Percentiles rank a stretch among this genome's conserved stretches.
Conservation (phyloP, 176 grass and related monocot genomes). For the Dendrocalamus sinicus region DNA sequence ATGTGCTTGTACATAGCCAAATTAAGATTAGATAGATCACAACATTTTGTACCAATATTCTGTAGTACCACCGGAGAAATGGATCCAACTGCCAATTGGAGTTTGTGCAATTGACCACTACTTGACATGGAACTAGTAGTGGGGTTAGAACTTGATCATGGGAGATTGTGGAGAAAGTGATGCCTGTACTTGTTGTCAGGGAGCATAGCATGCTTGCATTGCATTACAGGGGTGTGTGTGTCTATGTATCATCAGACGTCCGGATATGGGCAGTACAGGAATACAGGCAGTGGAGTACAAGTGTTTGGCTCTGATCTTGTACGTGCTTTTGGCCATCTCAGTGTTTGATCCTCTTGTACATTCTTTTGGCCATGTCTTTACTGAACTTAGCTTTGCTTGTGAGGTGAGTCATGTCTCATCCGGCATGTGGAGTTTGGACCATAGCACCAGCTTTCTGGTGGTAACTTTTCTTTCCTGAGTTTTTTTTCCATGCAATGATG, state of each 20-base stretch:
- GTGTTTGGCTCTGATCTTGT: slow-evolving; percentile 5
- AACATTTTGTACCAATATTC: slow-evolving; percentile 3
- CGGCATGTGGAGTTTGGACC: neutral
- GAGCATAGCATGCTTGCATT: neutral
- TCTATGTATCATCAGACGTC: neutral
- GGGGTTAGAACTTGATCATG: slow-evolving; percentile 9
- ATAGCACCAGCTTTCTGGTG: neutral
- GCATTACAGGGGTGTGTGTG: neutral
- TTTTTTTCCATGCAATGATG: neutral
- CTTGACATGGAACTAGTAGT: neutral
- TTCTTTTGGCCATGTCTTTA: neutral
- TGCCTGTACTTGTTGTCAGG: neutral
- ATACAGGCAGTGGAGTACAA: neutral
- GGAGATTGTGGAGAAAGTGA: neutral
- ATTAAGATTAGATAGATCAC: slow-evolving; percentile 29
- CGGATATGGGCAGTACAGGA: neutral
- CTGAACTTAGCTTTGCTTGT: neutral
- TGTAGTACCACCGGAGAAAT: neutral
- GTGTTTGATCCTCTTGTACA: neutral
- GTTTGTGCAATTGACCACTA: neutral
- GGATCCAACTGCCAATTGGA: neutral
- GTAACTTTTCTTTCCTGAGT: neutral
- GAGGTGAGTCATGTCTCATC: slow-evolving; percentile 25
- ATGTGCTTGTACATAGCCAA: neutral
- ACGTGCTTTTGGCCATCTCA: neutral